Conservation (phyloP, 495 filamentous ascomycete genomes). For the Neurospora sublineolata region DNA sequence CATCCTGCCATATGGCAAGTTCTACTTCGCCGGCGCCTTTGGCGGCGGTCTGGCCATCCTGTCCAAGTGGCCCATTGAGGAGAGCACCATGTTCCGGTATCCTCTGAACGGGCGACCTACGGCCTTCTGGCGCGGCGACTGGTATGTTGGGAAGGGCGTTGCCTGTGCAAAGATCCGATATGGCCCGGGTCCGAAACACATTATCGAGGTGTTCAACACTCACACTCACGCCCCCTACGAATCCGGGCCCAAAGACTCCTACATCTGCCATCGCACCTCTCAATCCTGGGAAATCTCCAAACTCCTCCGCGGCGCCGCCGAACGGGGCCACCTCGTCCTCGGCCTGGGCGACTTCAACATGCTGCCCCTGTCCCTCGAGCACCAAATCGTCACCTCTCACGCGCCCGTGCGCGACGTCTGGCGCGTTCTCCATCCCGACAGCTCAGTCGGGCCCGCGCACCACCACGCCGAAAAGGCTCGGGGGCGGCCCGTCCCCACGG, state of each 20-base stretch:
- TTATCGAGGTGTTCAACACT: constrained; percentile 90
- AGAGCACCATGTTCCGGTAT: constrained; percentile 75
- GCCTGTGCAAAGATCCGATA: constrained; percentile 72
- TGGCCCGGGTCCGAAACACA: constrained; percentile 51
- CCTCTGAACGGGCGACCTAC: constrained; percentile 90
- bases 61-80: constrained; percentile 93
- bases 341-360: constrained; percentile 94
- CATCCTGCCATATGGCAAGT: constrained; percentile 87
- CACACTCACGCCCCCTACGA: constrained; percentile 91
- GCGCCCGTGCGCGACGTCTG: constrained; percentile 74
- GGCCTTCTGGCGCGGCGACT: constrained; percentile 88
- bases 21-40: constrained; percentile 81
- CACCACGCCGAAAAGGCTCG: constrained; percentile 51
- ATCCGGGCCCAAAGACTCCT: constrained; percentile 60
- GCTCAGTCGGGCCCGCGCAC: constrained; percentile 57
- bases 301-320: constrained; percentile 72
- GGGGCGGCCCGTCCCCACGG: constrained; percentile 48
- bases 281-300: constrained; percentile 98
- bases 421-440: constrained; percentile 68
- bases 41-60: constrained; percentile 85
- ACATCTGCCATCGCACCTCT: constrained; percentile 77
- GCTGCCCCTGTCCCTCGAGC: constrained; percentile 76
- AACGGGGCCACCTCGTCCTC: constrained; percentile 74
- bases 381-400: constrained; percentile 68
- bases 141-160: constrained; percentile 91